Evolutionary conservation across 1,284 basidiomycete genomes (phyloP), one percentile per base, ranked within the genome.

Genomic region (Sanguinoderma infundibulare): DNA sequence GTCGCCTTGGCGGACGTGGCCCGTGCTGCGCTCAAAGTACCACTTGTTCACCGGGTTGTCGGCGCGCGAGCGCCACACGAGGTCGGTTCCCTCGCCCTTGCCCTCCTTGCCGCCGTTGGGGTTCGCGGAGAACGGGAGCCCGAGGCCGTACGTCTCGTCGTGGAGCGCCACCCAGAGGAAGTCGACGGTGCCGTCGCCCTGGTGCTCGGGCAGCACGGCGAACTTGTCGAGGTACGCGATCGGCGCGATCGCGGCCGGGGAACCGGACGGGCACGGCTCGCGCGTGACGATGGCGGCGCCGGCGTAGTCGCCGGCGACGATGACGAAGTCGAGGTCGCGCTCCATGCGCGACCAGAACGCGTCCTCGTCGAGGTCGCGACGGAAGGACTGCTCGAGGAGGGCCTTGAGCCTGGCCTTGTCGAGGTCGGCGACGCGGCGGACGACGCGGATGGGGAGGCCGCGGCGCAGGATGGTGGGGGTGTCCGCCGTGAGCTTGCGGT

Each of bases 171-270:
- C 96, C 97, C 98, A 99, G 47, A 99, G 81, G 79, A 99, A 99
- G 79, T 99, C 98, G 59, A 99, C 98, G 0, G 97, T 98, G 22
- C 98, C 98, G 72, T 98, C 96, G 17, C 98, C 98, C 76, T 99
- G 98, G 74, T 98, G 87, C 61, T 83, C 89, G 1, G 98, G 98
- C 47, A 97, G 81, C 42, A 99, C 96, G 15, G 96, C 97, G 75
- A 99, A 99, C 77, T 99, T 99, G 84, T 99, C 98, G 55, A 99
- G 85, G 76, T 99, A 99, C 15, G 94, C 90, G 63, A 99, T 92
- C 20, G 87, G 81, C 17, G 73, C 67, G 57, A 66, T 63, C 4
- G 73, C 59, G 47, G 66, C 59, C 14, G 77, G 69, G 22, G 72
- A 74, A 36, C 61, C 61, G 7, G 63, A n/a, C 10, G 81, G 67